A percentile compares a stretch with the other conserved stretches of the same genome.
phyloP scores from a whole-genome alignment of 1,139 yeast species.

The Pichiaceae sp. region DNA sequence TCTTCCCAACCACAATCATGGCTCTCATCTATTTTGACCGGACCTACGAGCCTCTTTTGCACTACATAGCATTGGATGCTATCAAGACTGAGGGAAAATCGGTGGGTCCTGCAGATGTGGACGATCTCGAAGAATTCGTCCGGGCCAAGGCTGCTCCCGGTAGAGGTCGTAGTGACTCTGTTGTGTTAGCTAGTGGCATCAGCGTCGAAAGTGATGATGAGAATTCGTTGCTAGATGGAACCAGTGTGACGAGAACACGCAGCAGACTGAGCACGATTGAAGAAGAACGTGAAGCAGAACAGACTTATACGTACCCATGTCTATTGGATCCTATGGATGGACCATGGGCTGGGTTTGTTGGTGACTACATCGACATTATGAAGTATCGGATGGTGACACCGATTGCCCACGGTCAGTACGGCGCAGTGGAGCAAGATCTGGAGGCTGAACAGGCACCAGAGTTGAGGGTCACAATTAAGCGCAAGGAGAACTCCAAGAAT shows the following conservation, averaged over 20 bases:
- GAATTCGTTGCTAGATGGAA: constrained; percentile 6
- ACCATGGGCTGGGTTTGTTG: constrained; percentile 51
- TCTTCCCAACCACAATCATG: constrained; percentile 40
- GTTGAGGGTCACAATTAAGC: constrained; percentile 9
- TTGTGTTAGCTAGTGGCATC: neutral
- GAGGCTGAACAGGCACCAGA: neutral
- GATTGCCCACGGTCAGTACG: constrained; percentile 1
- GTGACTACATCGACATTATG: constrained; percentile 36
- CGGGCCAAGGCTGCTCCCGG: neutral
- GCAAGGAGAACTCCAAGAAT: constrained; percentile 11
- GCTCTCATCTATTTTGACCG: constrained; percentile 50
- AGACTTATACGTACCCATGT: constrained; percentile 44
- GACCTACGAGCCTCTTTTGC: constrained; percentile 50
- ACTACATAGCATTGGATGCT: constrained; percentile 57
- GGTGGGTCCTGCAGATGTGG: constrained; percentile 18
- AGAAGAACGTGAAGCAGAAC: constrained; percentile 45
- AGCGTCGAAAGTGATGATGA: constrained; percentile 3
- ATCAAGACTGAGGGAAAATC: constrained; percentile 31
- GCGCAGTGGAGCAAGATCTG: constrained; percentile 1
- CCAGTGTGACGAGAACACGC: constrained; percentile 21
- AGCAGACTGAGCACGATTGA: constrained; percentile 37
- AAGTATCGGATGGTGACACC: constrained; percentile 6
- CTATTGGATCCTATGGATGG: constrained; percentile 42
- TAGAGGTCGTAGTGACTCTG: constrained; percentile 1
- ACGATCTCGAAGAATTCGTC: constrained; percentile 8